Evolutionary conservation across 176 grass and related monocot species (phyloP), one percentile per base, ranked within the genome.

Genomic region (Hordeum marinum): DNA sequence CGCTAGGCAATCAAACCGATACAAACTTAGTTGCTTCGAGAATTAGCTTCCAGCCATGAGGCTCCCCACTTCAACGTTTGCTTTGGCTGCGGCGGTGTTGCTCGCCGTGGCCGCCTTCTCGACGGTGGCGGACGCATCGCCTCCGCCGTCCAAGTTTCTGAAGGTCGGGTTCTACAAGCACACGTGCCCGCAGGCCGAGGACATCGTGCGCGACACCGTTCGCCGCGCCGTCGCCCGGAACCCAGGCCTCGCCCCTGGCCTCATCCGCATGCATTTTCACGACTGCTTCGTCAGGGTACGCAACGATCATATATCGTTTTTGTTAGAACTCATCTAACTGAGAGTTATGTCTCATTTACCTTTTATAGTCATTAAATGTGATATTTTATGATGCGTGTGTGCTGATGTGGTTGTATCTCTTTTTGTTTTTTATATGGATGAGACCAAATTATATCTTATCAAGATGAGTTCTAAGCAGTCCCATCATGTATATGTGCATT

Each of bases 231-330:
- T 91, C 57, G 69, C 78, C 20, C 25, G 46, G 15, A 40, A 92
- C 64, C 52, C 87, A 6, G 90, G 87, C 32, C 10, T 94, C 41
- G 92, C 82, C 14, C 87, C 92, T 55, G 91, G 89, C 0, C 86
- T 97, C 68, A 93, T 97, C 80, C 77, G 72, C 26, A 91, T 98
- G 87, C 92, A 95, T 62, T 98, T 98, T 78, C 95, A 98, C 69
- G 95, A 98, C 78, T 98, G 95, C 76, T 98, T 98, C 88, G 90
- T 98, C 84, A 86, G 89, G 89, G 94, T 34, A 34, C 2, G 32
- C 32, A 34, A 34, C 2, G 4, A 34, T 34, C 32, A 34, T 29
- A 29, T 29, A n/a, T n/a, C 31, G 3, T 1, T 32, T 32, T 32
- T 32, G 31, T 3, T 32, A 3, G 3, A 32, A 32, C 31, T 32